These are phyloP conservation scores for Tolypocladium amazonense DNA, from an alignment of 2,329 filamentous ascomycete species.

Conservation along the genomic window DNA sequence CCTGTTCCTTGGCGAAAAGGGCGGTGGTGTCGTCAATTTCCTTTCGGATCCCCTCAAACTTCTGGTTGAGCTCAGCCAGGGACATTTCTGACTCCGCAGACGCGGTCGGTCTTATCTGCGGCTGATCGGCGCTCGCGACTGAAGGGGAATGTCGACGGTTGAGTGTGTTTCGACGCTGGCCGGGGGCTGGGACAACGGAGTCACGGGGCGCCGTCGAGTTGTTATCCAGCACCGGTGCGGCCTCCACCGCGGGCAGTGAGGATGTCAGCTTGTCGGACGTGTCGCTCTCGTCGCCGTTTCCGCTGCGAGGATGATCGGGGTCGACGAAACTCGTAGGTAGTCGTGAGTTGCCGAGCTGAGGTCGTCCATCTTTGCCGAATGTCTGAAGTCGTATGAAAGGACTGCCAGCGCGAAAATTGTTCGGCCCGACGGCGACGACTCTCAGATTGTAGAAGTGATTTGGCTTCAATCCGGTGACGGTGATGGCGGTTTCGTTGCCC, in stretches of 20 bases:
- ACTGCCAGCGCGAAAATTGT: slow-evolving; percentile 88
- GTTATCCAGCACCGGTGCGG: slow-evolving; percentile 50
- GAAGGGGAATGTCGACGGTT: slow-evolving; percentile 69
- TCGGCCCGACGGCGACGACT: slow-evolving; percentile 80
- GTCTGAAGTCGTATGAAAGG: slow-evolving; percentile 77
- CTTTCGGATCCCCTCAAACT: slow-evolving; percentile 66
- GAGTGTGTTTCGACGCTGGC: slow-evolving; percentile 42
- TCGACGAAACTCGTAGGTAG: slow-evolving; percentile 45
- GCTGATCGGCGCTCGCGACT: slow-evolving; percentile 43
- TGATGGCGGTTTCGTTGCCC: slow-evolving; percentile 49
- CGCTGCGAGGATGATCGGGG: slow-evolving; percentile 34
- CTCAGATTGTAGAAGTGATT: slow-evolving; percentile 88
- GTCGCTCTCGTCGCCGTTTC: slow-evolving; percentile 32
- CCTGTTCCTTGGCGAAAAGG: slow-evolving; percentile 60
- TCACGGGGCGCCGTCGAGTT: slow-evolving; percentile 56
- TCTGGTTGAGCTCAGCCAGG: slow-evolving; percentile 68
- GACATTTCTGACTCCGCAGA: slow-evolving; percentile 52
- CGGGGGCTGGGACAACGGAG: slow-evolving; percentile 31
- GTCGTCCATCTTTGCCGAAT: slow-evolving; percentile 51
- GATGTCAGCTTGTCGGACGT: slow-evolving; percentile 34
- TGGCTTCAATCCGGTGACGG: slow-evolving; percentile 77
- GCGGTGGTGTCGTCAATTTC: slow-evolving; percentile 73
- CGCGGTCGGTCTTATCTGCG: slow-evolving; percentile 30
- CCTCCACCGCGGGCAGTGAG: slow-evolving; percentile 48
- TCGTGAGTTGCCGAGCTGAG: slow-evolving; percentile 45